phyloP scores from a whole-genome alignment of 306 rosid genomes.

The Cucurbita argyrosperma region DNA sequence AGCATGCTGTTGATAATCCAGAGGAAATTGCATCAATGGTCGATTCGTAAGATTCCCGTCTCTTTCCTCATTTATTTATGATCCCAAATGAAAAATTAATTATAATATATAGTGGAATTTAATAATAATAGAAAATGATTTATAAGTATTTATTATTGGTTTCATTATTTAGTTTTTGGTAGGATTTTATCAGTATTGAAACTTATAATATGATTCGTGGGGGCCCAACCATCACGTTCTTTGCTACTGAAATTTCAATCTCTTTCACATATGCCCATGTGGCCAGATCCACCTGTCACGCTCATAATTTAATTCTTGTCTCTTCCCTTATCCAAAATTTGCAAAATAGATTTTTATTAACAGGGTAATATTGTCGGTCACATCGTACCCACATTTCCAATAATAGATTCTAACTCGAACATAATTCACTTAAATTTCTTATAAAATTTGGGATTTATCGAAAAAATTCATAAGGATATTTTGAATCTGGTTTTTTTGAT shows the following conservation, averaged over 20 bases:
- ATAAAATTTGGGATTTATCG: no score
- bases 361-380: no score
- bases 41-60: constrained; percentile 38
- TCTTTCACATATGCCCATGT: constrained; percentile 64
- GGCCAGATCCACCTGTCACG: constrained; percentile 53
- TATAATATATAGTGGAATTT: background rate
- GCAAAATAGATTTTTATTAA: background rate
- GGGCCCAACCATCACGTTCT: constrained; percentile 42
- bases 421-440: no score
- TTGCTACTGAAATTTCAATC: constrained; percentile 17
- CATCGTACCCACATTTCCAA: no score
- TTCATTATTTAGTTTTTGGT: no score
- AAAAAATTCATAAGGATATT: no score
- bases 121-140: background rate
- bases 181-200: background rate
- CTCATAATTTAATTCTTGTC: constrained; percentile 31
- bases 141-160: background rate
- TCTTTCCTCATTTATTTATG: constrained; percentile 2
- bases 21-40: constrained; percentile 77
- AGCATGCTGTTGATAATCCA: constrained; percentile 75
- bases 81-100: background rate
- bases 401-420: no score
- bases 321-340: constrained; percentile 19
- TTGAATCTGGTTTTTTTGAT: no score
- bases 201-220: background rate